Evolutionary conservation across 805 yeast species (phyloP).

Genomic region (Nakazawaea ishiwadae): DNA sequence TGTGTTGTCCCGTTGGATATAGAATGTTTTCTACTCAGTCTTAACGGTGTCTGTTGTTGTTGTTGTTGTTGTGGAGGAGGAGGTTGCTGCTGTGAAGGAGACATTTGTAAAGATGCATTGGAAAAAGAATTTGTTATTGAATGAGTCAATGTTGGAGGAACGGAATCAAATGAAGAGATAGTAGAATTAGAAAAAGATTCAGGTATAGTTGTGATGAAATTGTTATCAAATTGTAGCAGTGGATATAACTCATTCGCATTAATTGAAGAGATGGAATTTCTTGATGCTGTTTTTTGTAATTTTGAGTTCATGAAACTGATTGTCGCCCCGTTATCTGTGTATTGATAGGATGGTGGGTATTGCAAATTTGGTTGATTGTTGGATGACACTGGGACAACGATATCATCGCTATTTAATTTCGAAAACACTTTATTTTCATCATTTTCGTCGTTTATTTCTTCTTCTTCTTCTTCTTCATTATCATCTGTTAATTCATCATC

Average conservation of each 20-base stretch:
- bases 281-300: not conserved
- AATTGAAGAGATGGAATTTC: not conserved
- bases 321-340: constrained; percentile 1
- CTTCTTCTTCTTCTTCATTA: constrained; percentile 2
- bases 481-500: not conserved
- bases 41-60: constrained; percentile 32
- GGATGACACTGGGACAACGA: constrained; percentile 8
- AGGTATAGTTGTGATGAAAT: constrained; percentile 16
- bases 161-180: constrained; percentile 26
- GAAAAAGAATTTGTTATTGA: constrained; percentile 17
- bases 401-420: constrained; percentile 10
- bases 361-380: constrained; percentile 20
- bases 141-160: constrained; percentile 22
- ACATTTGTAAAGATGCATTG: constrained; percentile 13
- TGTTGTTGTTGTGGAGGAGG: constrained; percentile 30
- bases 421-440: not conserved
- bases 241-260: constrained; percentile 8
- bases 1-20: constrained; percentile 14
- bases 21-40: constrained; percentile 20
- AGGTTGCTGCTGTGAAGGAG: constrained; percentile 17
- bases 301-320: constrained; percentile 6
- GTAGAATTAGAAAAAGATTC: constrained; percentile 30
- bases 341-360: constrained; percentile 17
- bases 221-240: constrained; percentile 9
- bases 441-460: constrained; percentile 2